Evolutionary conservation across 352 stramenopile species (phyloP).

Genomic region (Detonula confervacea): DNA sequence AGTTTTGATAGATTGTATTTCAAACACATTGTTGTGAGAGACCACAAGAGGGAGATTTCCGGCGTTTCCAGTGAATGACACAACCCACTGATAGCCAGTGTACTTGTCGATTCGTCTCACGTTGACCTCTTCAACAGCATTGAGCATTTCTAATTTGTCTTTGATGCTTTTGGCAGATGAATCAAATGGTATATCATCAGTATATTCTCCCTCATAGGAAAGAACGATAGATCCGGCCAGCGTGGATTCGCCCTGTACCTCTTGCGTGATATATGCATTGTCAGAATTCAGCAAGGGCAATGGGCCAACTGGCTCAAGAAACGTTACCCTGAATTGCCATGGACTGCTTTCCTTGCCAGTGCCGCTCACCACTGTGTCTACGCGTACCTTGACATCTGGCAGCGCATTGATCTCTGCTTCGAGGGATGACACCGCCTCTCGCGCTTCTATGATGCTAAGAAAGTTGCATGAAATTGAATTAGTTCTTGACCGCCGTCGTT

Average conservation of each 20-base stretch:
- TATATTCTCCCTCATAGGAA: constrained; percentile 91
- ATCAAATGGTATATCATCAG: constrained; percentile 91
- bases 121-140: constrained; percentile 74
- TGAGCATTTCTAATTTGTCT: constrained; percentile 86
- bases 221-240: constrained; percentile 93
- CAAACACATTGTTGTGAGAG: constrained; percentile 89
- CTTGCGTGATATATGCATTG: constrained; percentile 66
- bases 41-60: constrained; percentile 92
- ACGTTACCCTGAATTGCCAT: constrained; percentile 86
- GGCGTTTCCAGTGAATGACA: constrained; percentile 95
- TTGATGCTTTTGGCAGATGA: constrained; percentile 89
- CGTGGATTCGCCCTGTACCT: constrained; percentile 86
- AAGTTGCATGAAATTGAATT: constrained; percentile 81
- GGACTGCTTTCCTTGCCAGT: constrained; percentile 28
- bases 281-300: constrained; percentile 86
- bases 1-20: constrained; percentile 92
- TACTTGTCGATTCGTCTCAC: constrained; percentile 73
- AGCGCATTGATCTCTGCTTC: constrained; percentile 53
- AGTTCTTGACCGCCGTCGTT: constrained; percentile 56
- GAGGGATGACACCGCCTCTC: constrained; percentile 21
- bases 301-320: constrained; percentile 91
- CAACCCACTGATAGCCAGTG: constrained; percentile 90
- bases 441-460: constrained; percentile 31
- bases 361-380: constrained; percentile 32
- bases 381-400: constrained; percentile 37